Evolutionary conservation across 2,329 filamentous ascomycete species (phyloP).

Genomic region (Simplicillium aogashimaense): DNA sequence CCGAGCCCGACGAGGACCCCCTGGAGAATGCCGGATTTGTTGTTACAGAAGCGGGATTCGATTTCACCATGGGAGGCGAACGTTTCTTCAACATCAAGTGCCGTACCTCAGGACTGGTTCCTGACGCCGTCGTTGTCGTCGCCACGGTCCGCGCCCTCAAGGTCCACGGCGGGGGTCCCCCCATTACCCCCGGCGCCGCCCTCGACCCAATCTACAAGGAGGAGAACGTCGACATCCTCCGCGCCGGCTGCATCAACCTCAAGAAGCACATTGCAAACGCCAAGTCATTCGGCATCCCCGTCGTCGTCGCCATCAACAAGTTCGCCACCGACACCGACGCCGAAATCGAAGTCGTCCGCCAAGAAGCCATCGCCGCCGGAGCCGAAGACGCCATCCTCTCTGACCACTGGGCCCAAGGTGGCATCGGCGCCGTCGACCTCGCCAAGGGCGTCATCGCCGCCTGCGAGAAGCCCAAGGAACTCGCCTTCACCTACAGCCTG

Average conservation of each 20-base stretch:
- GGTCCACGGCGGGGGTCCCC: slow-evolving; percentile 93
- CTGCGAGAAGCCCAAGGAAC: slow-evolving; percentile 73
- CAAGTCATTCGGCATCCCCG: slow-evolving; percentile 78
- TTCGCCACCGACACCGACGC: slow-evolving; percentile 91
- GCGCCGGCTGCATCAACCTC: slow-evolving; percentile 84
- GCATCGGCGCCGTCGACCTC: slow-evolving; percentile 79
- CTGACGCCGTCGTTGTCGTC: slow-evolving; percentile 89
- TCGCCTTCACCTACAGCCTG: slow-evolving; percentile 77
- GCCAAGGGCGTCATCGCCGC: slow-evolving; percentile 80
- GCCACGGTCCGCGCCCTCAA: slow-evolving; percentile 93
- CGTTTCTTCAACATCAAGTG: slow-evolving; percentile 99
- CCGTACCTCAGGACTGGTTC: slow-evolving; percentile 81
- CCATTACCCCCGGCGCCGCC: slow-evolving; percentile 76
- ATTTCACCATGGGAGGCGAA: slow-evolving; percentile 99
- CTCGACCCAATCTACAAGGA: slow-evolving; percentile 84
- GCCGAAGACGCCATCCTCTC: slow-evolving; percentile 89
- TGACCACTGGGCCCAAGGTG: slow-evolving; percentile 96
- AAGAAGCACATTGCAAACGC: slow-evolving; percentile 94
- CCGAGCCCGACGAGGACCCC: slow-evolving; percentile 82
- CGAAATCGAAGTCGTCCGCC: slow-evolving; percentile 78
- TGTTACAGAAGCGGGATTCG: slow-evolving; percentile 93
- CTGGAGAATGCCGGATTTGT: slow-evolving; percentile 80
- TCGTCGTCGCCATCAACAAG: slow-evolving; percentile 95
- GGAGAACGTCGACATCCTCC: slow-evolving; percentile 87
- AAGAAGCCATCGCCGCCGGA: slow-evolving; percentile 84